These are phyloP conservation scores for Rhodocollybia butyracea DNA, from an alignment of 768 basidiomycete species.

Conservation along the genomic window DNA sequence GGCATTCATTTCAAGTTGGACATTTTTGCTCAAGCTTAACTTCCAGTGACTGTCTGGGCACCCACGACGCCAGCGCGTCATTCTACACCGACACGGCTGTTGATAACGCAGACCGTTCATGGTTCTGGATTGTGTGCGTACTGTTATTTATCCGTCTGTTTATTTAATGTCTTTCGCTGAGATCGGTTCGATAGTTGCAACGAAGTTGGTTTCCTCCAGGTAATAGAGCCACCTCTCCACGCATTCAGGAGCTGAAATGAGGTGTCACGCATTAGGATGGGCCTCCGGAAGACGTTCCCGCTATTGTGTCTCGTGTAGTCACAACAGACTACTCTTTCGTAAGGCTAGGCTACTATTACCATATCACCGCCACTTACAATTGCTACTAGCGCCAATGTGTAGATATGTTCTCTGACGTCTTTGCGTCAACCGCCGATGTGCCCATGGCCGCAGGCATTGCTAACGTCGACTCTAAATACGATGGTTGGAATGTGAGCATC, in stretches of 20 bases:
- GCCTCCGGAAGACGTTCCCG: too few relatives aligned
- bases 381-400: constrained; percentile 59
- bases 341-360: background rate
- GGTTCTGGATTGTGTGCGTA: constrained; percentile 66
- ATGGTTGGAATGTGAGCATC: constrained; percentile 59
- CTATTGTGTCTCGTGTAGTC: too few relatives aligned
- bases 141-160: background rate
- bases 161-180: background rate
- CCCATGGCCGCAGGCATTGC: constrained; percentile 38
- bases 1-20: background rate
- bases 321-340: constrained; percentile 10
- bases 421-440: constrained; percentile 28
- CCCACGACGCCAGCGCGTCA: constrained; percentile 32
- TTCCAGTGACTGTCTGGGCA: constrained; percentile 38
- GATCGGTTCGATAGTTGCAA: constrained; percentile 48
- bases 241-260: too few relatives aligned
- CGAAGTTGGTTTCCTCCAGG: constrained; percentile 50
- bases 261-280: too few relatives aligned
- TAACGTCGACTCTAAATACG: constrained; percentile 39
- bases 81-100: constrained; percentile 55
- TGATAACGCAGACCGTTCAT: constrained; percentile 56
- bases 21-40: constrained; percentile 5
- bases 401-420: constrained; percentile 60
- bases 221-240: too few relatives aligned
- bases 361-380: background rate